Evolutionary conservation across 2,329 filamentous ascomycete species (phyloP).

Genomic region (Pseudocercospora vitis): DNA sequence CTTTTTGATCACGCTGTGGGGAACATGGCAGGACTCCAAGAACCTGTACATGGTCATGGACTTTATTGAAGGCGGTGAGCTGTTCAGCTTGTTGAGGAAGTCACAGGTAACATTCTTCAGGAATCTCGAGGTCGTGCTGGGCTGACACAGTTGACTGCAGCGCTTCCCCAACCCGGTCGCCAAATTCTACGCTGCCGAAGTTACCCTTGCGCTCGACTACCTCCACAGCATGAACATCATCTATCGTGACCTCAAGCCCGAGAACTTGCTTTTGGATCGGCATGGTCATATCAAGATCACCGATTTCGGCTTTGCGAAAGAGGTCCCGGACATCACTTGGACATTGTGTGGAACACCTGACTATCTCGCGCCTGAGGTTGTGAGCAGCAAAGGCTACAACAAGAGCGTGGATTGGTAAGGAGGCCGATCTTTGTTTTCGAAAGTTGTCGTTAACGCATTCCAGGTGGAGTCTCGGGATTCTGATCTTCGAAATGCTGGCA

Average conservation of each 20-base stretch:
- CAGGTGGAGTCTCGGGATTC: slow-evolving; percentile 97
- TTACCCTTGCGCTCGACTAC: slow-evolving; percentile 92
- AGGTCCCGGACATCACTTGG: slow-evolving; percentile 98
- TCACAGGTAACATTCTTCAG: slow-evolving; percentile 62
- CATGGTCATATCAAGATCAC: slow-evolving; percentile 88
- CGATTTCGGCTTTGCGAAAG: slow-evolving; percentile 97
- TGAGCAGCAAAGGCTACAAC: slow-evolving; percentile 99
- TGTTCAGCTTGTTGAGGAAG: slow-evolving; percentile 92
- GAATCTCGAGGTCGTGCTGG: neutral
- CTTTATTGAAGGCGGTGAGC: slow-evolving; percentile 96
- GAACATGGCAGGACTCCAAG: slow-evolving; percentile 91
- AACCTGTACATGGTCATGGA: slow-evolving; percentile 99
- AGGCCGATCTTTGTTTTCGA: neutral
- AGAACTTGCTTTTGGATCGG: slow-evolving; percentile 82
- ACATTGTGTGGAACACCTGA: slow-evolving; percentile 96
- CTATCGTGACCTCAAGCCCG: slow-evolving; percentile 96
- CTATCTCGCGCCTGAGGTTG: slow-evolving; percentile 95
- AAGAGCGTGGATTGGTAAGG: slow-evolving; percentile 97
- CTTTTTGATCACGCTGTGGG: slow-evolving; percentile 96
- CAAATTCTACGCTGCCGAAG: slow-evolving; percentile 98
- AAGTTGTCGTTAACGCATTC: slow-evolving; percentile 6
- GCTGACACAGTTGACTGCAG: slow-evolving; percentile 50
- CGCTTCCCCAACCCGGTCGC: slow-evolving; percentile 97
- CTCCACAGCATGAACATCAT: slow-evolving; percentile 94
- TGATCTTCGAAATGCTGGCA: slow-evolving; percentile 99